Percentiles rank a stretch among this genome's conserved stretches.
Conservation (phyloP, 2,329 filamentous ascomycete genomes). For the Colletotrichum tabaci region DNA sequence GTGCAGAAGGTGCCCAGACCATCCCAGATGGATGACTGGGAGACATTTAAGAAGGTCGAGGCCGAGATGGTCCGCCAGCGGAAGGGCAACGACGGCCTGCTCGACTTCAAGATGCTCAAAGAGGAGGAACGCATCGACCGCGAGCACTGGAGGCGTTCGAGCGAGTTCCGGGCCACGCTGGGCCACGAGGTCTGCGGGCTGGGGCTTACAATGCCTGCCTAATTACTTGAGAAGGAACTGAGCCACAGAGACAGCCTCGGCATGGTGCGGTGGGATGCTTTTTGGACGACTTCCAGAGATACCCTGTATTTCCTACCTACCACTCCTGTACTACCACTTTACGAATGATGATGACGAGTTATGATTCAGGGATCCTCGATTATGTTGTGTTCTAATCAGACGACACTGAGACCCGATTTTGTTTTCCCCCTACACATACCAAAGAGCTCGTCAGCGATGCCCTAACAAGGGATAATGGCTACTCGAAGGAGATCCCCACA, state of each 20-base stretch:
- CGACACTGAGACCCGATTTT: no score
- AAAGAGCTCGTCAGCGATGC: no score
- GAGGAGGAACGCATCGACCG: conserved; percentile 42
- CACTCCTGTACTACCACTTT: conserved; percentile 26
- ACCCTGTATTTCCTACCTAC: conserved; percentile 37
- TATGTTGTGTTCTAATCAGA: background rate
- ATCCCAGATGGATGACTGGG: conserved; percentile 71
- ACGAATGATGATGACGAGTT: conserved; percentile 37
- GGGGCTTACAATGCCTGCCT: conserved; percentile 28
- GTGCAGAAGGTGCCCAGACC: conserved; percentile 64
- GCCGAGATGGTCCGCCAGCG: conserved; percentile 39
- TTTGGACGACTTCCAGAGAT: conserved; percentile 21
- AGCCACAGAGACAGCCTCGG: background rate
- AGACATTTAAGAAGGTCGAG: conserved; percentile 60
- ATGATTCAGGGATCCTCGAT: background rate
- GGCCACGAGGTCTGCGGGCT: conserved; percentile 25
- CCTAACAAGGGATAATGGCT: no score
- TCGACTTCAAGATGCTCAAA: conserved; percentile 41
- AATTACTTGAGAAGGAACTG: background rate
- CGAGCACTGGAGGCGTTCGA: conserved; percentile 41
- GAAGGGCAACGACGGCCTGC: conserved; percentile 39
- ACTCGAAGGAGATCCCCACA: no score
- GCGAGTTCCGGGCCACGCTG: conserved; percentile 39
- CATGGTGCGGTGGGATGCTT: background rate
- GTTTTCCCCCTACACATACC: no score